Evolutionary conservation across 805 yeast genomes (phyloP).

Genomic region (Candida xyloterini): DNA sequence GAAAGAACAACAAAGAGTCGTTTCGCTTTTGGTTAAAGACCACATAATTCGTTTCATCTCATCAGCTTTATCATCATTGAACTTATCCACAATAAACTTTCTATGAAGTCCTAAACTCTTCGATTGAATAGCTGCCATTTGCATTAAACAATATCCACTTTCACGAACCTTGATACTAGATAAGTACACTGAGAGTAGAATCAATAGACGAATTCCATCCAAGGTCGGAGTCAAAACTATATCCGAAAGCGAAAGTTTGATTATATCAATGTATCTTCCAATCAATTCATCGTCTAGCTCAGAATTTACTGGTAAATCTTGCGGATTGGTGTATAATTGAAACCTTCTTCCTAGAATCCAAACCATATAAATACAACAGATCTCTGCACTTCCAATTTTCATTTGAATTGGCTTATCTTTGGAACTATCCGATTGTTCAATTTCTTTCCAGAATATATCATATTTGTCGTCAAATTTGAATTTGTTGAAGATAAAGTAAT

Average conservation of each 20-base stretch:
- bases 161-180: constrained; percentile 46
- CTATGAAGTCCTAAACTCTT: constrained; percentile 48
- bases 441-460: constrained; percentile 39
- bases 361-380: constrained; percentile 46
- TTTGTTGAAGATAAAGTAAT: constrained; percentile 40
- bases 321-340: constrained; percentile 28
- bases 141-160: constrained; percentile 46
- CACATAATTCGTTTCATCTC: constrained; percentile 43
- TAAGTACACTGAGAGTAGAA: constrained; percentile 41
- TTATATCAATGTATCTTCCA: constrained; percentile 37
- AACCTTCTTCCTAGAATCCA: constrained; percentile 41
- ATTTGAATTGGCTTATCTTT: constrained; percentile 14
- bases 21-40: constrained; percentile 43
- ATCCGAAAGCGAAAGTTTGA: constrained; percentile 42
- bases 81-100: constrained; percentile 35
- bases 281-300: constrained; percentile 28
- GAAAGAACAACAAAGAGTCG: constrained; percentile 40
- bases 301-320: constrained; percentile 21
- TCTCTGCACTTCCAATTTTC: constrained; percentile 32
- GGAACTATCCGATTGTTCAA: constrained; percentile 14
- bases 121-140: constrained; percentile 46
- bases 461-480: constrained; percentile 33
- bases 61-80: constrained; percentile 34
- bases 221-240: constrained; percentile 43
- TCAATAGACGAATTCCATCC: constrained; percentile 42